Conservation (phyloP, 164 flowering plant genomes). For the Aristolochia fimbriata region DNA sequence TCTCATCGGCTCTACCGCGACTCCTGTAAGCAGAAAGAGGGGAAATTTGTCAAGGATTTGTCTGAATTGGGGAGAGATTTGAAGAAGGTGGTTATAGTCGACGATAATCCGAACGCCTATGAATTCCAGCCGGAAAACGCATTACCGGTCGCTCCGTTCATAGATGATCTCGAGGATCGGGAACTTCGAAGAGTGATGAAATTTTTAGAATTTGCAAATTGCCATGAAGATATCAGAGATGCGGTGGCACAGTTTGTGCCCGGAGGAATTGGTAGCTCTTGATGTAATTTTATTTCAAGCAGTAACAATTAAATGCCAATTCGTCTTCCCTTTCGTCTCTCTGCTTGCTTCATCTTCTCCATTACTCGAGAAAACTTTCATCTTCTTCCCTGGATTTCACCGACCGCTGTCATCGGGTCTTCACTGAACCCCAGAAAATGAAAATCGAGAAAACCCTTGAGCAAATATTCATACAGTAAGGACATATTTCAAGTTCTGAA, state of each 20-base stretch:
- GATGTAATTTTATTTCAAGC: too few species aligned
- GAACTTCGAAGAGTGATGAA: constrained; percentile 41
- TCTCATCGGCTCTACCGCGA: constrained; percentile 68
- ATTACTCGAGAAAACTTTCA: too few species aligned
- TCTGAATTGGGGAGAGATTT: constrained; percentile 61
- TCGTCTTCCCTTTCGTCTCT: too few species aligned
- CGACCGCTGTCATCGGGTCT: too few species aligned
- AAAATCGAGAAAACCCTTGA: too few species aligned
- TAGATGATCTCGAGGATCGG: constrained; percentile 43
- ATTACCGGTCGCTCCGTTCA: constrained; percentile 49
- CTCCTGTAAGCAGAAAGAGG: constrained; percentile 54
- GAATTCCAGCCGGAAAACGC: constrained; percentile 63
- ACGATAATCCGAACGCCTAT: constrained; percentile 72
- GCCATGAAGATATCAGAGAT: constrained; percentile 62
- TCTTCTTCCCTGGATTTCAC: too few species aligned
- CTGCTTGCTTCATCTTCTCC: too few species aligned
- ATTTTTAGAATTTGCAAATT: constrained; percentile 34
- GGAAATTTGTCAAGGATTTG: constrained; percentile 75
- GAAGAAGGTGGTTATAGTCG: constrained; percentile 53
- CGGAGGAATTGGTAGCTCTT: too few species aligned
- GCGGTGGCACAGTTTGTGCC: constrained; percentile 30
- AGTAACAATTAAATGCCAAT: too few species aligned
- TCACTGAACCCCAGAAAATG: too few species aligned
- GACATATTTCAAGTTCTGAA: too few species aligned
- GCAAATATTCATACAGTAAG: too few species aligned